These are phyloP conservation scores for Eutrema japonicum DNA, from an alignment of 345 rosid species.

Conservation along the genomic window DNA sequence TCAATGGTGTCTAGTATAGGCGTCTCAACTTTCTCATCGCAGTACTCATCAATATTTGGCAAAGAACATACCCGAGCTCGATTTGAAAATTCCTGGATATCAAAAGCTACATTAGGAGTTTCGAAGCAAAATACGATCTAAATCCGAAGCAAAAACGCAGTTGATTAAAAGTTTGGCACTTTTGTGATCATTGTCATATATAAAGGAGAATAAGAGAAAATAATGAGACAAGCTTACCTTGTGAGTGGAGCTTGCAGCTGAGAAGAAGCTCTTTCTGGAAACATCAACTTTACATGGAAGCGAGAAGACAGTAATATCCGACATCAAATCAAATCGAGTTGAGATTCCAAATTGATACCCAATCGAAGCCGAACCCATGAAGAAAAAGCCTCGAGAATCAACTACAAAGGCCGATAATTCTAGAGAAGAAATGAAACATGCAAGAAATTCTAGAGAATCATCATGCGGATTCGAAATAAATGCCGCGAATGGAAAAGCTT, in stretches of 20 bases:
- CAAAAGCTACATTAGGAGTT: conserved; percentile 31
- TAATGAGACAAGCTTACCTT: conserved; percentile 50
- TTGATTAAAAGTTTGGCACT: not conserved
- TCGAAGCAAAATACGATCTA: not conserved
- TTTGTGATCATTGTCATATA: conserved; percentile 3
- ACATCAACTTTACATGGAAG: conserved; percentile 44
- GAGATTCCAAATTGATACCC: conserved; percentile 55
- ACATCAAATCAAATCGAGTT: conserved; percentile 40
- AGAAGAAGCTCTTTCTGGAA: conserved; percentile 44
- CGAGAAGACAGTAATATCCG: conserved; percentile 43
- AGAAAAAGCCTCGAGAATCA: conserved; percentile 32
- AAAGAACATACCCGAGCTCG: conserved; percentile 52
- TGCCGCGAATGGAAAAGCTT: conserved; percentile 18
- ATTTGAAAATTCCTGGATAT: conserved; percentile 51
- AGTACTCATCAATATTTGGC: conserved; percentile 73
- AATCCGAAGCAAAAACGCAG: conserved; percentile 1
- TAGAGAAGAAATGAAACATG: not conserved
- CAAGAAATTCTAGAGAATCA: not conserved
- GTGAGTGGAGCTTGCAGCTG: conserved; percentile 39
- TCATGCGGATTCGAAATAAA: conserved; percentile 6
- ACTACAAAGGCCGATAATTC: not conserved
- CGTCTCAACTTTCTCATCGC: conserved; percentile 62
- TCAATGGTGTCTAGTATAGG: conserved; percentile 84
- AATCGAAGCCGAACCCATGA: conserved; percentile 60
- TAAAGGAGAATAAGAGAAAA: not conserved